Conservation (phyloP, 352 stramenopile species). For the Blastocystis sp. region DNA sequence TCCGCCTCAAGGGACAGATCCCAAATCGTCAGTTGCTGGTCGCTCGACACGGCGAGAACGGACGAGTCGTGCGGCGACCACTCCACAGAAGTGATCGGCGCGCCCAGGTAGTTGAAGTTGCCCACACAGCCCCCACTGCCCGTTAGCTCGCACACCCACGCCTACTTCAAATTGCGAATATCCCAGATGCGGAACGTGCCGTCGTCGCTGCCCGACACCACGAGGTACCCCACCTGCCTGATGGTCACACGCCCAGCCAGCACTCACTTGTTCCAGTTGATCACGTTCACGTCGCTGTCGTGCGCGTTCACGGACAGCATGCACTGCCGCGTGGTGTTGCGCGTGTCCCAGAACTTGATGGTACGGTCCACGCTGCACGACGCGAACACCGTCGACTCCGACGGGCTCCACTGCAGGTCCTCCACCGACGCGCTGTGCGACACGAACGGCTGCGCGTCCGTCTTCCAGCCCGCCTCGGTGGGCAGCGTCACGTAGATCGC, state of each 20-base stretch:
- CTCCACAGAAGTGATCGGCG: slow-evolving; percentile 94
- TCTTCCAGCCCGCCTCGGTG: slow-evolving; percentile 80
- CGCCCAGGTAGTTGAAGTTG: slow-evolving; percentile 79
- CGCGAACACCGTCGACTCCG: slow-evolving; percentile 90
- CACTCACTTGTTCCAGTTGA: slow-evolving; percentile 92
- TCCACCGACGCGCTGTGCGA: slow-evolving; percentile 91
- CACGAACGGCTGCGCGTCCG: slow-evolving; percentile 87
- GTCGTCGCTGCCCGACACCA: slow-evolving; percentile 95
- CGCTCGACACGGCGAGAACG: slow-evolving; percentile 90
- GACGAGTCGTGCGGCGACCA: slow-evolving; percentile 99
- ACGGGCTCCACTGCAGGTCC: slow-evolving; percentile 97
- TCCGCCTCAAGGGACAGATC: slow-evolving; percentile 99
- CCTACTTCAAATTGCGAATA: slow-evolving; percentile 75
- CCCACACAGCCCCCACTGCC: slow-evolving; percentile 59
- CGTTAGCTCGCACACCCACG: not conserved
- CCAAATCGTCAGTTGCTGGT: slow-evolving; percentile 93
- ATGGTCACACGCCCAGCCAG: not conserved
- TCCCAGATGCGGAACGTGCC: slow-evolving; percentile 83
- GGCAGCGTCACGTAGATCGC: slow-evolving; percentile 89
- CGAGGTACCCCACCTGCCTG: slow-evolving; percentile 89
- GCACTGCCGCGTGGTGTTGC: slow-evolving; percentile 83
- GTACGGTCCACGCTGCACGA: slow-evolving; percentile 90
- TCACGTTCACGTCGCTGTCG: slow-evolving; percentile 96
- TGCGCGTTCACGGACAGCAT: slow-evolving; percentile 90
- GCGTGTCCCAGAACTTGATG: slow-evolving; percentile 95